Percentiles rank a stretch among this genome's conserved stretches.
Conservation (phyloP, 225 moss, liverwort and hornwort species). For the Rhytidiadelphus loreus region DNA sequence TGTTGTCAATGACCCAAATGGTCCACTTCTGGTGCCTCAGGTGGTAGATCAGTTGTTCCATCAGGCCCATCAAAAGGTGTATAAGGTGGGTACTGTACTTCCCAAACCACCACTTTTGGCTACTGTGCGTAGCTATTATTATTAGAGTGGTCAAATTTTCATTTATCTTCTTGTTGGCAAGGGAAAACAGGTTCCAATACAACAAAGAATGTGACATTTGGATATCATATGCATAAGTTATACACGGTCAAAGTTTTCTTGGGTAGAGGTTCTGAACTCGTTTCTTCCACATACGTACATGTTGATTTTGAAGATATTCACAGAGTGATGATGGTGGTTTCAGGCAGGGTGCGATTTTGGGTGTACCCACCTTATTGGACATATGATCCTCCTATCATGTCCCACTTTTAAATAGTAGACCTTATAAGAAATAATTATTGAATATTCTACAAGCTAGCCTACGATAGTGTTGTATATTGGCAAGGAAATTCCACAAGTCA, state of each 20-base stretch:
- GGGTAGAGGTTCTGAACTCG: fast-evolving
- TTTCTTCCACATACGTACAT: fast-evolving
- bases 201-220: fast-evolving
- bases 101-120: background rate
- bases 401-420: background rate
- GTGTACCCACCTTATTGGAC: background rate
- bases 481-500: background rate
- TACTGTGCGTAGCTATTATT: background rate
- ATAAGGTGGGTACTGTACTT: background rate
- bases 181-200: background rate
- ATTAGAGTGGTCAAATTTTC: background rate
- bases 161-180: background rate
- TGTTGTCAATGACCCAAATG: background rate
- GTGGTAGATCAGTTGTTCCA: background rate
- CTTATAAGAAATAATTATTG: background rate
- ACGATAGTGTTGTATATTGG: no score
- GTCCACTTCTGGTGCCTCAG: background rate
- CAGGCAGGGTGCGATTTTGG: fast-evolving
- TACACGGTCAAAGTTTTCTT: background rate
- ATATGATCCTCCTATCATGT: background rate
- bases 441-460: background rate
- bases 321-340: fast-evolving
- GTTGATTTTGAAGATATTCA: background rate
- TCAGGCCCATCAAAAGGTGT: background rate
- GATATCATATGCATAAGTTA: background rate